A percentile compares a stretch with the other conserved stretches of the same genome.
Evolutionary conservation across 2,329 filamentous ascomycete species (phyloP).

Genomic region (Thelonectria discophora): DNA sequence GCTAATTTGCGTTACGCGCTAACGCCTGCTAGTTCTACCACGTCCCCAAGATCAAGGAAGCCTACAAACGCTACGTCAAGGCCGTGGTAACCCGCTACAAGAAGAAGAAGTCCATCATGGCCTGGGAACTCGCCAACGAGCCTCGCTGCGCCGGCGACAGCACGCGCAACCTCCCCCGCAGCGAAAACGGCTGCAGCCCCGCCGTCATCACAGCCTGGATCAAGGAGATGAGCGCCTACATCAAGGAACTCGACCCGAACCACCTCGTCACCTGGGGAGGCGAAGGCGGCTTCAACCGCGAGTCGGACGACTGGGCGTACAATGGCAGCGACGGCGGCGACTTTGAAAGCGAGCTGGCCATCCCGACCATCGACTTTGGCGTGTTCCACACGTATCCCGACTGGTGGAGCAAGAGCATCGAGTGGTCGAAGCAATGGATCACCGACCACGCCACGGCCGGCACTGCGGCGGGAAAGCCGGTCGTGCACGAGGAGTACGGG

Average conservation of each 20-base stretch:
- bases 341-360: slow-evolving; percentile 58
- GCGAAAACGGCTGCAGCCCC: slow-evolving; percentile 62
- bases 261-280: slow-evolving; percentile 73
- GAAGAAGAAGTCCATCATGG: slow-evolving; percentile 65
- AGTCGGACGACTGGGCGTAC: slow-evolving; percentile 56
- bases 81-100: slow-evolving; percentile 67
- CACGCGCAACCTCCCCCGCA: slow-evolving; percentile 43
- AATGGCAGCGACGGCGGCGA: slow-evolving; percentile 61
- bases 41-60: slow-evolving; percentile 59
- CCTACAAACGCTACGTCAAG: slow-evolving; percentile 67
- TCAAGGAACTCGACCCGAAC: slow-evolving; percentile 67
- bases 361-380: slow-evolving; percentile 62
- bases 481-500: slow-evolving; percentile 58
- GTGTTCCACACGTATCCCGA: slow-evolving; percentile 66
- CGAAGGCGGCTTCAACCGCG: slow-evolving; percentile 61
- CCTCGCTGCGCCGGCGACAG: slow-evolving; percentile 58
- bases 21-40: slow-evolving; percentile 54
- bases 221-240: slow-evolving; percentile 62
- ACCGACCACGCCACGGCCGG: slow-evolving; percentile 60
- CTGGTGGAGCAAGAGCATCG: slow-evolving; percentile 63
- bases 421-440: slow-evolving; percentile 64
- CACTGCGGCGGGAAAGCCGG: slow-evolving; percentile 55
- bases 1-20: too few relatives aligned
- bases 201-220: slow-evolving; percentile 69
- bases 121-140: slow-evolving; percentile 75